These are phyloP conservation scores for Chimonanthus salicifolius DNA, from an alignment of 164 flowering plant species.

Conservation along the genomic window DNA sequence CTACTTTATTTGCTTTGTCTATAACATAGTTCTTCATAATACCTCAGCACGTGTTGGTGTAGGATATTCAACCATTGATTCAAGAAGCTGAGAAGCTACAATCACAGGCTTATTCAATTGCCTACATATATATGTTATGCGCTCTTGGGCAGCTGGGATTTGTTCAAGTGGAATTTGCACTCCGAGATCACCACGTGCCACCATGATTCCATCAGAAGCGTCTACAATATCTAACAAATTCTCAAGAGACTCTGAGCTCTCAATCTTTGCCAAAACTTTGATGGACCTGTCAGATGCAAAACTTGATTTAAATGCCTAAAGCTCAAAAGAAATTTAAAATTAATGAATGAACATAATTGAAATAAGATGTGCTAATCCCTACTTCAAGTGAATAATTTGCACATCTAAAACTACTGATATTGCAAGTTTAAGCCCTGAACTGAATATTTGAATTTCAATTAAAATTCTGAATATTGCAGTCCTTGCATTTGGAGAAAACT, in stretches of 20 bases:
- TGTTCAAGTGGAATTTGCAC: slow-evolving; percentile 86
- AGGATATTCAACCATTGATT: slow-evolving; percentile 92
- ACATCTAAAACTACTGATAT: neutral
- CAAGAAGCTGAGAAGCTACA: slow-evolving; percentile 88
- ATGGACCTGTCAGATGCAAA: slow-evolving; percentile 34
- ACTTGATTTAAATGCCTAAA: neutral
- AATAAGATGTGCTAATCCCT: neutral
- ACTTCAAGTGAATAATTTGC: neutral
- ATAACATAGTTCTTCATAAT: slow-evolving; percentile 7
- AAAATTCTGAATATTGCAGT: neutral
- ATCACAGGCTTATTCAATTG: slow-evolving; percentile 89
- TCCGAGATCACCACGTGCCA: slow-evolving; percentile 93
- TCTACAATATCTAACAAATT: slow-evolving; percentile 64
- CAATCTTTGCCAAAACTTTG: slow-evolving; percentile 80
- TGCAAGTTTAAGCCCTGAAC: neutral
- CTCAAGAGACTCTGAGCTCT: slow-evolving; percentile 64
- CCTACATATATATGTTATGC: slow-evolving; percentile 55
- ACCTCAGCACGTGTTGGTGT: slow-evolving; percentile 97
- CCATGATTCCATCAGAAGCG: slow-evolving; percentile 93
- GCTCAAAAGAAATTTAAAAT: neutral
- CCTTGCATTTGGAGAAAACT: neutral
- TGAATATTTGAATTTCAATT: too few species aligned
- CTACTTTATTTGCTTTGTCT: too few species aligned
- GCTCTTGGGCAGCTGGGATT: slow-evolving; percentile 71
- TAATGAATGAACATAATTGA: neutral